A percentile compares a stretch with the other conserved stretches of the same genome.
Conservation (phyloP, 331 rosid species). For the Spiraea crenata region DNA sequence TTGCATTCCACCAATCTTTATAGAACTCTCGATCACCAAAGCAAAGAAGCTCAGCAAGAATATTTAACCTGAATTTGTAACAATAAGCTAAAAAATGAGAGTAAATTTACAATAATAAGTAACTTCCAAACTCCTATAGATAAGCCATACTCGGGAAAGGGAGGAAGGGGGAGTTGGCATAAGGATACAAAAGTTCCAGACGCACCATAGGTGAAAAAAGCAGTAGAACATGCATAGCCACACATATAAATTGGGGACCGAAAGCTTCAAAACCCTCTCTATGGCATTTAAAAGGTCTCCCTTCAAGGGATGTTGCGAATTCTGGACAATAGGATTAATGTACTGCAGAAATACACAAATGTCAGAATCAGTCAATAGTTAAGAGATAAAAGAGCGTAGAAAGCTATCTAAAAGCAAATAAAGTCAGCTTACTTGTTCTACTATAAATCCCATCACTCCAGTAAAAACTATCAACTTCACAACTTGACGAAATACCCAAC, state of each 20-base stretch:
- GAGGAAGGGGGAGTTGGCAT: not conserved
- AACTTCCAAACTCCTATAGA: too few species aligned
- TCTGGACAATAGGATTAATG: conserved; percentile 88
- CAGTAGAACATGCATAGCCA: conserved; percentile 99
- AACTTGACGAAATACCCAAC: conserved; percentile 88
- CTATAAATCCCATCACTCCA: conserved; percentile 95
- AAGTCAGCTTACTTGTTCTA: conserved; percentile 73
- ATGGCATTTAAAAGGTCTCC: conserved; percentile 77
- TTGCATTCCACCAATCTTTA: conserved; percentile 99
- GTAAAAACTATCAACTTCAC: conserved; percentile 83
- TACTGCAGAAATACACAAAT: conserved; percentile 58
- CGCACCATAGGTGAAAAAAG: conserved; percentile 93
- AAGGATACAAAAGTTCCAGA: conserved; percentile 10
- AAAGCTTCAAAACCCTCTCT: conserved; percentile 95
- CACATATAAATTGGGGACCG: conserved; percentile 92
- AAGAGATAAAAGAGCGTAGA: not conserved
- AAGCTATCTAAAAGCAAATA: conserved; percentile 18
- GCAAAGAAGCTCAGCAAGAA: conserved; percentile 91
- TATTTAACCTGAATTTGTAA: conserved; percentile 73
- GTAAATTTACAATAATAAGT: not conserved
- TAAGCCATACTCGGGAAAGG: too few species aligned
- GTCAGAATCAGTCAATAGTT: conserved; percentile 25
- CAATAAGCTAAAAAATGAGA: conserved; percentile 25
- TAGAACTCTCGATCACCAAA: conserved; percentile 98
- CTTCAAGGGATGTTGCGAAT: conserved; percentile 94